These are phyloP conservation scores for Escallonia herrerae DNA, from an alignment of 129 eudicot genomes.

Conservation along the genomic window DNA sequence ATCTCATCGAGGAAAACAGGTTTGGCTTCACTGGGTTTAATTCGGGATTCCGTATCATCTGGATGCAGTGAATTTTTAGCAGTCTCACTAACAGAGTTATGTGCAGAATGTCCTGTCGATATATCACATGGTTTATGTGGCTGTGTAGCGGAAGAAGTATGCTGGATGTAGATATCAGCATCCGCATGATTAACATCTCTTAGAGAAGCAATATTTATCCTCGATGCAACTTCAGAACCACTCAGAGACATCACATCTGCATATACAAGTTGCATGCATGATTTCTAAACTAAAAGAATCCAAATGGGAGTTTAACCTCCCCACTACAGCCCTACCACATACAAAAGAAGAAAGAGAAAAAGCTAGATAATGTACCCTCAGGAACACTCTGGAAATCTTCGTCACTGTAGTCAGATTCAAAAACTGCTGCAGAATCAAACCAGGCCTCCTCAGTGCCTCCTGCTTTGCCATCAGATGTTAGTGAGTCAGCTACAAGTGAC, in stretches of 20 bases:
- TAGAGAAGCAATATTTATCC: slow-evolving; percentile 25
- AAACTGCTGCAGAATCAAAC: slow-evolving; percentile 64
- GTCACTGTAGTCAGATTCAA: slow-evolving; percentile 88
- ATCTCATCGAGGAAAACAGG: slow-evolving; percentile 59
- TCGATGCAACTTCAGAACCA: slow-evolving; percentile 47
- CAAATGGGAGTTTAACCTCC: no score
- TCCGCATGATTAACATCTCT: slow-evolving; percentile 23
- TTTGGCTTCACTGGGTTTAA: slow-evolving; percentile 31
- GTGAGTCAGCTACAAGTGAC: background rate
- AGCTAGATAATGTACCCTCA: slow-evolving; percentile 40
- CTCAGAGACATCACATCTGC: slow-evolving; percentile 50
- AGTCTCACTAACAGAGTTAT: slow-evolving; percentile 27
- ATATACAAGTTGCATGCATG: background rate
- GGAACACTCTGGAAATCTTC: slow-evolving; percentile 79
- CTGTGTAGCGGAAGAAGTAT: slow-evolving; percentile 12
- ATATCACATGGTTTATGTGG: slow-evolving; percentile 14
- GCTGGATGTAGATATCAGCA: background rate
- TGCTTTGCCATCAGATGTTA: slow-evolving; percentile 21
- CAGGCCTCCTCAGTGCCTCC: slow-evolving; percentile 70
- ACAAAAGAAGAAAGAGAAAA: background rate
- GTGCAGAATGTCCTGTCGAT: slow-evolving; percentile 21
- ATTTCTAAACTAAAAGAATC: background rate
- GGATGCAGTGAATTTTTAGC: slow-evolving; percentile 31
- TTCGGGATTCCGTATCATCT: slow-evolving; percentile 21
- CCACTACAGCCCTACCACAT: no score